phyloP scores from a whole-genome alignment of 345 rosid genomes.

The Citrus trifoliata region DNA sequence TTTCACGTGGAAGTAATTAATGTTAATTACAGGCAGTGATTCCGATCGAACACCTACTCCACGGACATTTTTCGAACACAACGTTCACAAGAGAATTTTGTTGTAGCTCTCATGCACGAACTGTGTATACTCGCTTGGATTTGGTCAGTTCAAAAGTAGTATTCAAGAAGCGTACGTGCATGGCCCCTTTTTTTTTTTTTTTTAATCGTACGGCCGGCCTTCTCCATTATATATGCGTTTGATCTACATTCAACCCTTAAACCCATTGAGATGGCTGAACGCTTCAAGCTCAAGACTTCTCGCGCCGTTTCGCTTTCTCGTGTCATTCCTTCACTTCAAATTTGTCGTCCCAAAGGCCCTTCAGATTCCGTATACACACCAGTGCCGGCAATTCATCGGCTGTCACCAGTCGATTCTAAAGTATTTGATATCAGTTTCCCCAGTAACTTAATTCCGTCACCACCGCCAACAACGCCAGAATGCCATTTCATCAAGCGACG shows the following conservation, averaged over 20 bases:
- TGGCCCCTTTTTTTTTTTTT: not conserved
- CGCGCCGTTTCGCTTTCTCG: slow-evolving; percentile 33
- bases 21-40: not conserved
- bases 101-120: slow-evolving; percentile 12
- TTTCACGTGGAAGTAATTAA: not conserved
- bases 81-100: slow-evolving; percentile 14
- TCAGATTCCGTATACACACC: slow-evolving; percentile 20
- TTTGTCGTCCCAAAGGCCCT: slow-evolving; percentile 36
- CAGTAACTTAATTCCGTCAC: slow-evolving; percentile 15
- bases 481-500: not conserved
- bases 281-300: slow-evolving; percentile 38
- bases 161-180: not conserved
- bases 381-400: slow-evolving; percentile 1
- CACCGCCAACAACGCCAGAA: slow-evolving; percentile 43
- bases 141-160: slow-evolving; percentile 9
- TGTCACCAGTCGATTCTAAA: slow-evolving; percentile 26
- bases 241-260: not conserved
- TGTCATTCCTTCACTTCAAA: slow-evolving; percentile 32
- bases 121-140: slow-evolving; percentile 18
- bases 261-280: slow-evolving; percentile 28
- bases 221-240: not conserved
- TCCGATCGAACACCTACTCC: not conserved
- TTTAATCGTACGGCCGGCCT: slow-evolving; percentile 24
- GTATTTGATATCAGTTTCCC: slow-evolving; percentile 21
- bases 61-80: slow-evolving; percentile 5